Evolutionary conservation across 495 filamentous ascomycete species (phyloP).

Genomic region (Neurospora discreta): DNA sequence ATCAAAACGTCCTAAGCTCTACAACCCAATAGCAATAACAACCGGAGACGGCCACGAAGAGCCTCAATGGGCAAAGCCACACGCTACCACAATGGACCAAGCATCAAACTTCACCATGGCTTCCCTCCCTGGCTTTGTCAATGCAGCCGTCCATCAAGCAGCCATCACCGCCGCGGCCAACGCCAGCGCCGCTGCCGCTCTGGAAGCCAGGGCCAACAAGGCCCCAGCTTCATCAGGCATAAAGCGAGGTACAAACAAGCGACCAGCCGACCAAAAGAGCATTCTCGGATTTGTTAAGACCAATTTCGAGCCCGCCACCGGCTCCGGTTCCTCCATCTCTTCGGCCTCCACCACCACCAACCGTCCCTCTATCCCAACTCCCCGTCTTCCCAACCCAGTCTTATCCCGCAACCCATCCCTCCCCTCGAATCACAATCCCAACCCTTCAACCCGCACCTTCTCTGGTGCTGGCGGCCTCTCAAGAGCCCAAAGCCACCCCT

Average conservation of each 20-base stretch:
- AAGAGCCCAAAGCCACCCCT: constrained; percentile 2
- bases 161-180: constrained; percentile 18
- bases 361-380: not conserved
- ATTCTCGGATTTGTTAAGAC: constrained; percentile 24
- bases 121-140: constrained; percentile 30
- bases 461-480: not conserved
- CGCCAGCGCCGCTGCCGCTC: constrained; percentile 10
- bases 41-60: constrained; percentile 20
- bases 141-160: constrained; percentile 30
- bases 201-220: constrained; percentile 11
- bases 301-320: constrained; percentile 1
- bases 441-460: not conserved
- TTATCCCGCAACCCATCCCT: not conserved
- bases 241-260: constrained; percentile 18
- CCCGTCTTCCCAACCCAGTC: not conserved
- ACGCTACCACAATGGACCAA: constrained; percentile 36
- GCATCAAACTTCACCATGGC: constrained; percentile 30
- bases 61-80: constrained; percentile 16
- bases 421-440: not conserved
- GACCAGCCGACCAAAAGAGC: constrained; percentile 29
- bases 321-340: not conserved
- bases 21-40: constrained; percentile 9
- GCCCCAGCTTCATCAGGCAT: constrained; percentile 2
- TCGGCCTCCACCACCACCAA: not conserved
- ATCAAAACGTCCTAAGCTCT: constrained; percentile 18